Evolutionary conservation across 2,329 filamentous ascomycete genomes (phyloP).

Genomic region (Cercospora sesami): DNA sequence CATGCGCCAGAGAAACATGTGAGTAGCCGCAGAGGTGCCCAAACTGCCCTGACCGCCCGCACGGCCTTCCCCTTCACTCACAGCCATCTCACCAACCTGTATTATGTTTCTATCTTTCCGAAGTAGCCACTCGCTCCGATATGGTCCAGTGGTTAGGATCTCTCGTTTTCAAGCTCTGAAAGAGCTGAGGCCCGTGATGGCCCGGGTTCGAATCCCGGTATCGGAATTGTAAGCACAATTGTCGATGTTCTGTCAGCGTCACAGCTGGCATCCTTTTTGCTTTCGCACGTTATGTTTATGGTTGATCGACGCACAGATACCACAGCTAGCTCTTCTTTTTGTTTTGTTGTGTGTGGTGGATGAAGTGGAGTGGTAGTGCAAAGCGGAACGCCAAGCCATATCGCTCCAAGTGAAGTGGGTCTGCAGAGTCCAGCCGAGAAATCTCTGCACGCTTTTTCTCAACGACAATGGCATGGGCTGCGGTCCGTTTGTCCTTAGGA

Average conservation of each 20-base stretch:
- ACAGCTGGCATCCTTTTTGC: neutral
- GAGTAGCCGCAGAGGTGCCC: neutral
- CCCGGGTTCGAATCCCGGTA: constrained; percentile 6
- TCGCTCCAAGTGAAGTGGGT: neutral
- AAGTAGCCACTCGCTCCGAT: neutral
- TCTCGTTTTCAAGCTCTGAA: constrained; percentile 3
- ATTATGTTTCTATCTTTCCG: neutral
- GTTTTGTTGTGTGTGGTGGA: neutral
- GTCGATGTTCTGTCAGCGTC: neutral
- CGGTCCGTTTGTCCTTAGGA: neutral
- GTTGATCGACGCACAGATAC: neutral
- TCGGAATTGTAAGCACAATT: neutral
- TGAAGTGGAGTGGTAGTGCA: neutral
- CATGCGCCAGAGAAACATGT: too few species aligned
- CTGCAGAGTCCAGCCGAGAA: neutral
- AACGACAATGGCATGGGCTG: neutral
- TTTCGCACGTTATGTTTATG: neutral
- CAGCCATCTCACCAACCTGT: neutral
- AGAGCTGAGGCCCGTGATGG: too few species aligned
- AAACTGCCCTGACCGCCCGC: neutral
- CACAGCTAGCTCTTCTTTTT: too few species aligned
- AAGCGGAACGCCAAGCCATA: neutral
- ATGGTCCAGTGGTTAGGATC: constrained; percentile 4
- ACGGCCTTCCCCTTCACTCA: neutral
- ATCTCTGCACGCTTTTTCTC: neutral